Base-by-base conservation (phyloP, 176 grass and related monocot genomes). In the Musa schizocarpa region DNA sequence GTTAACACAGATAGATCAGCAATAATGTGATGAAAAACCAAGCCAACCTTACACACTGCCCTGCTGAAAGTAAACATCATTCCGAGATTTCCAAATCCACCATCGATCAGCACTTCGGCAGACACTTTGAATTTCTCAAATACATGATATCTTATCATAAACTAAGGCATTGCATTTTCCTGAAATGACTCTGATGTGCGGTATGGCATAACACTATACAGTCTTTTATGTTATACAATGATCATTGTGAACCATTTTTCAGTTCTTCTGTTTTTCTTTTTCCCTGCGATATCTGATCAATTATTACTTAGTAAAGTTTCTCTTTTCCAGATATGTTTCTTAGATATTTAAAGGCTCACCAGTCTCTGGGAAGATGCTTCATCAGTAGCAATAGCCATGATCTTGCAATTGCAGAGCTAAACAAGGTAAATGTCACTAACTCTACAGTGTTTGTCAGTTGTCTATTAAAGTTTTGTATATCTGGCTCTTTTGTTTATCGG, bases 351-450 rank as follows among this genome's bases (percentile, higher is more conserved):
- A 89, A 77, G 75, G 29, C 50, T 63, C 76, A 74, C 26, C 48
- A 22, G 53, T 87, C 63, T 52, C 63, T 62, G 1, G 59, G 82
- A 74, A 84, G 84, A 89, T 72, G 82, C 79, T 80, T 92, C 73
- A 65, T 83, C 70, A 82, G 69, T 50, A 69, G 66, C 53, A 2
- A 78, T 76, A 63, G 76, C 68, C 50, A 75, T 11, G 84, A 89
- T 73, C 43, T 59, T 82, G 75, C 79, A 78, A 85, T 80, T 34
- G 14, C 74, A 0, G 90, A 92, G 68, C 84, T 92, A 27, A 92
- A 92, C 72, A 92, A 87, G 90, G 86, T 87, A 72, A 57, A 76
- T 50, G 52, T 0, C 0, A 73, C 64, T 72, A 2, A 26, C 12
- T 9, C 80, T 54, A 50, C 21, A 11, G 10, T 52, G 3, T 70